Evolutionary conservation across 139 green algal species (phyloP).

Genomic region (Coelastrella sp.): DNA sequence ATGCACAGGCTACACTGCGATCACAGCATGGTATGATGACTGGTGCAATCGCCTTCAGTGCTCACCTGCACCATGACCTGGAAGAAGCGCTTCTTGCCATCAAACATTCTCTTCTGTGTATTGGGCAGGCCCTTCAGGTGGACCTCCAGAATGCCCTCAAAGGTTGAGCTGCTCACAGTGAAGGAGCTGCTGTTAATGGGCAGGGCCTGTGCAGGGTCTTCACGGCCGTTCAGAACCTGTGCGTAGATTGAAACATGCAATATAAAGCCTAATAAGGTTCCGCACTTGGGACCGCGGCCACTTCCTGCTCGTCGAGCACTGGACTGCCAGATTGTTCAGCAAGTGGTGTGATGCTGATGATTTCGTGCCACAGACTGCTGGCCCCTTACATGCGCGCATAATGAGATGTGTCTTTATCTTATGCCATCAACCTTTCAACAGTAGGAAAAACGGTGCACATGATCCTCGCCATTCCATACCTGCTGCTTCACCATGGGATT

Average conservation of each 20-base stretch:
- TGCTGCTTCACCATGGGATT: constrained; percentile 43
- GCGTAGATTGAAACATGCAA: not conserved
- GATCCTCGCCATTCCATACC: not conserved
- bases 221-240: constrained; percentile 21
- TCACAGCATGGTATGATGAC: no score
- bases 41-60: not conserved
- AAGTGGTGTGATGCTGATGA: no score
- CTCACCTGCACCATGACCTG: constrained; percentile 46
- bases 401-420: no score
- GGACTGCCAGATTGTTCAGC: not conserved
- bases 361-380: no score
- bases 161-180: constrained; percentile 26
- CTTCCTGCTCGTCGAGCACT: not conserved
- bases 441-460: not conserved
- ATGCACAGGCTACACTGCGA: no score
- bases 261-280: not conserved
- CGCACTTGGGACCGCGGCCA: not conserved
- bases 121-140: constrained; percentile 49
- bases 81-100: constrained; percentile 51
- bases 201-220: constrained; percentile 1
- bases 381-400: no score
- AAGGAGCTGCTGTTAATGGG: constrained; percentile 33
- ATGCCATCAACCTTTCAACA: no score
- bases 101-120: constrained; percentile 41
- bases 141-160: constrained; percentile 36